phyloP scores from a whole-genome alignment of 2,329 filamentous ascomycete genomes.

The Endocalyx cinctus region DNA sequence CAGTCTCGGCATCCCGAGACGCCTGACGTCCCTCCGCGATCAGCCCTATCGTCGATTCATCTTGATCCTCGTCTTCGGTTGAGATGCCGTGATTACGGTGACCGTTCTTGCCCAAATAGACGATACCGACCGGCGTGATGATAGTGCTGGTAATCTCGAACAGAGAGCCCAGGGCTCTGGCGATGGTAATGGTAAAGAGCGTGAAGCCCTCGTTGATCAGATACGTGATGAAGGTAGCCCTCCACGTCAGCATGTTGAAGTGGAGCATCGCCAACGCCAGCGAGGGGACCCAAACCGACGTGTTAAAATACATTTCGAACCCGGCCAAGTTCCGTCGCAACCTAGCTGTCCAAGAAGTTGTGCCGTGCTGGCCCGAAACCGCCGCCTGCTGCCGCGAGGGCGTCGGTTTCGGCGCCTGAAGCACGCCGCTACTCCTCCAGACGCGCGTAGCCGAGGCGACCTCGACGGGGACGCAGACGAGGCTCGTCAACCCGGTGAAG shows the following conservation, averaged over 20 bases:
- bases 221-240: constrained; percentile 51
- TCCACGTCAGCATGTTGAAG: constrained; percentile 51
- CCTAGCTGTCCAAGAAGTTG: constrained; percentile 9
- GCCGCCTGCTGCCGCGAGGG: constrained; percentile 2
- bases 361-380: not conserved
- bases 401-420: constrained; percentile 26
- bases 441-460: constrained; percentile 33
- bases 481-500: constrained; percentile 40
- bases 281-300: constrained; percentile 39
- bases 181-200: constrained; percentile 40
- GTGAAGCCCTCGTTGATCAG: constrained; percentile 45
- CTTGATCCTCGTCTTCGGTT: constrained; percentile 16
- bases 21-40: constrained; percentile 9
- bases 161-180: constrained; percentile 40
- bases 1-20: constrained; percentile 14
- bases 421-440: constrained; percentile 29
- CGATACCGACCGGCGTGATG: constrained; percentile 45
- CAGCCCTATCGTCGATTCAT: constrained; percentile 16
- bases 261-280: constrained; percentile 47
- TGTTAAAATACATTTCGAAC: constrained; percentile 32
- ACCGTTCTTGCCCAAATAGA: constrained; percentile 30
- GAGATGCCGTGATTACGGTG: constrained; percentile 12
- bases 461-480: constrained; percentile 35
- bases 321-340: constrained; percentile 22
- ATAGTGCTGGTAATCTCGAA: constrained; percentile 52